Percentiles rank a stretch among this genome's conserved stretches.
Evolutionary conservation across 2,329 filamentous ascomycete genomes (phyloP).

Genomic region (Sarocladiaceae sp.): DNA sequence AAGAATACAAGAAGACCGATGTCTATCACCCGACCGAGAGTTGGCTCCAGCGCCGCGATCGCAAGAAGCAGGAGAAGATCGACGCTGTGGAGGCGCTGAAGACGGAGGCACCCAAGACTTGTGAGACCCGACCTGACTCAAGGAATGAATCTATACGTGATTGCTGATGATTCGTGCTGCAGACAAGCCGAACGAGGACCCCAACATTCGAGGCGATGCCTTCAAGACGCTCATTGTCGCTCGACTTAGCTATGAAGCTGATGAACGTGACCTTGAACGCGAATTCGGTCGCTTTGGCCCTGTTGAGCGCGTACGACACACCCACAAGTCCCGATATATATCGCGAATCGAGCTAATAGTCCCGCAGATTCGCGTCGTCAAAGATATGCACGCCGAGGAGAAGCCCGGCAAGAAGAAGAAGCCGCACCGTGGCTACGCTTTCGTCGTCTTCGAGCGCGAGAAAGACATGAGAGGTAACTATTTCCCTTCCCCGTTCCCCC

Average conservation of each 20-base stretch:
- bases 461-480: slow-evolving; percentile 97
- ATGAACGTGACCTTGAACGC: slow-evolving; percentile 82
- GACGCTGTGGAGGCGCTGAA: slow-evolving; percentile 57
- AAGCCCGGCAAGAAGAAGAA: slow-evolving; percentile 74
- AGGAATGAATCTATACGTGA: slow-evolving; percentile 8
- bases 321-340: slow-evolving; percentile 3
- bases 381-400: slow-evolving; percentile 63
- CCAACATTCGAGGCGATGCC: slow-evolving; percentile 84
- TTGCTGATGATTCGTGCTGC: slow-evolving; percentile 15
- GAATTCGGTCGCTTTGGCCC: slow-evolving; percentile 92
- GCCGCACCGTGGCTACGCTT: slow-evolving; percentile 84
- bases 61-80: slow-evolving; percentile 75
- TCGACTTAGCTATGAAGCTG: slow-evolving; percentile 81
- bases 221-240: slow-evolving; percentile 94
- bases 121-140: slow-evolving; percentile 32
- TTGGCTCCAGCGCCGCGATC: slow-evolving; percentile 83
- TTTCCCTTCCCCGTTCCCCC: slow-evolving; percentile 26
- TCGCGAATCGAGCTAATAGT: background rate
- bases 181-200: slow-evolving; percentile 80
- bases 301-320: slow-evolving; percentile 71
- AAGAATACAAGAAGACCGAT: slow-evolving; percentile 72
- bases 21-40: slow-evolving; percentile 80
- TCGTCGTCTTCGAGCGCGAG: slow-evolving; percentile 94
- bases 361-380: slow-evolving; percentile 77
- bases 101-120: slow-evolving; percentile 57